phyloP scores from a whole-genome alignment of 106 monocot genomes.

The Allium fistulosum region DNA sequence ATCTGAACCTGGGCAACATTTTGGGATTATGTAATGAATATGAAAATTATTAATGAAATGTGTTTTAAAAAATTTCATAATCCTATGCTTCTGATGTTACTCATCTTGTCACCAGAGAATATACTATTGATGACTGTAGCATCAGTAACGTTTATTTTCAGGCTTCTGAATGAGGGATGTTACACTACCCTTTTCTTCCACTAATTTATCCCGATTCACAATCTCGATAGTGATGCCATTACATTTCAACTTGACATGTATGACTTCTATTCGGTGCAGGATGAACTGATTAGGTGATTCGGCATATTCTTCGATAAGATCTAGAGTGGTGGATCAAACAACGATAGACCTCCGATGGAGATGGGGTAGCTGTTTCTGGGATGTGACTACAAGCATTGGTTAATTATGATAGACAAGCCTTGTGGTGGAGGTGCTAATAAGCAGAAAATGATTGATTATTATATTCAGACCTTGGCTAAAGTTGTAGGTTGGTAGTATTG shows the following conservation, averaged over 20 bases:
- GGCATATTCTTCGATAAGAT: conserved; percentile 44
- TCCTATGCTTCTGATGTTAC: too few relatives aligned
- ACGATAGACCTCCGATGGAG: conserved; percentile 72
- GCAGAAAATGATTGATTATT: conserved; percentile 89
- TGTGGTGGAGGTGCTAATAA: conserved; percentile 62
- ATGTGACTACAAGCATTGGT: conserved; percentile 84
- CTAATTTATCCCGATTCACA: conserved; percentile 3
- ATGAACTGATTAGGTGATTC: conserved; percentile 25
- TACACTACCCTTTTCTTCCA: conserved; percentile 12
- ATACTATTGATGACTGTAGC: too few relatives aligned
- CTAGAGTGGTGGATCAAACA: conserved; percentile 21
- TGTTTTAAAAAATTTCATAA: too few relatives aligned
- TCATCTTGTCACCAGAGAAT: too few relatives aligned
- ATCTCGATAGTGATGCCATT: neutral
- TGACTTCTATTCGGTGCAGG: conserved; percentile 21
- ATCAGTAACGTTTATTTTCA: too few relatives aligned
- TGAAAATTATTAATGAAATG: too few relatives aligned
- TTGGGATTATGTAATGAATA: too few relatives aligned
- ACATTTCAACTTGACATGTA: neutral
- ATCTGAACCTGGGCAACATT: too few relatives aligned
- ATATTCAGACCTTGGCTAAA: conserved; percentile 70
- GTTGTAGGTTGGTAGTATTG: conserved; percentile 46
- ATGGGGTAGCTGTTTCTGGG: conserved; percentile 79
- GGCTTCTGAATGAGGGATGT: too few relatives aligned
- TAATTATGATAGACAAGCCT: conserved; percentile 78